phyloP scores from a whole-genome alignment of 2,329 filamentous ascomycete species.

The Malbranchea zuffiana region DNA sequence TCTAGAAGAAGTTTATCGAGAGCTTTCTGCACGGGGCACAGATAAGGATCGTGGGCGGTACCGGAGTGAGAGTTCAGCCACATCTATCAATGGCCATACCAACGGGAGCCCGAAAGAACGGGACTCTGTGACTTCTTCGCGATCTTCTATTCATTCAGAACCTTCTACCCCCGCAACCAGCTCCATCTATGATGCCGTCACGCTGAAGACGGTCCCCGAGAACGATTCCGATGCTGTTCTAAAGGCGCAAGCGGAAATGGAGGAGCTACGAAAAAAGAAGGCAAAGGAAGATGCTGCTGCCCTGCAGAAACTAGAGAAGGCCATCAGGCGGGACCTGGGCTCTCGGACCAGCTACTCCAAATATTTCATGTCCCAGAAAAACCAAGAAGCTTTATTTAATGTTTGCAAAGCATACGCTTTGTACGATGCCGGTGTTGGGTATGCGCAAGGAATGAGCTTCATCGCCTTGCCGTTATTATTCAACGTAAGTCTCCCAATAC shows the following conservation, averaged over 20 bases:
- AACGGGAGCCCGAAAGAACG: constrained; percentile 48
- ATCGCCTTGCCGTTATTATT: constrained; percentile 93
- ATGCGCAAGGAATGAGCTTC: constrained; percentile 98
- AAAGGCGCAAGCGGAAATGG: constrained; percentile 53
- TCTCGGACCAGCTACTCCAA: constrained; percentile 93
- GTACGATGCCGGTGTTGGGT: constrained; percentile 87
- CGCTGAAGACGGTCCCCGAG: constrained; percentile 49
- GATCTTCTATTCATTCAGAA: constrained; percentile 75
- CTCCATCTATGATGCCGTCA: constrained; percentile 44
- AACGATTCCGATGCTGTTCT: constrained; percentile 52
- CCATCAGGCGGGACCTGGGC: constrained; percentile 81
- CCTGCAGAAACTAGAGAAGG: constrained; percentile 76
- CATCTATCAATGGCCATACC: constrained; percentile 35
- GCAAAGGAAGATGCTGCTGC: constrained; percentile 64
- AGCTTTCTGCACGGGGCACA: constrained; percentile 67
- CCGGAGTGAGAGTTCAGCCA: constrained; percentile 27
- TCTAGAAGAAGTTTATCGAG: constrained; percentile 74
- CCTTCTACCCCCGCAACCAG: constrained; percentile 52
- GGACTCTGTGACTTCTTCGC: constrained; percentile 62
- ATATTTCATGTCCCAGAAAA: constrained; percentile 77
- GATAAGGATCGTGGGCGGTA: constrained; percentile 62
- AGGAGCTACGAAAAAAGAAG: constrained; percentile 63
- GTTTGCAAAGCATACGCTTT: constrained; percentile 96
- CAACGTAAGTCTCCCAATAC: constrained; percentile 50
- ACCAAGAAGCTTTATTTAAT: constrained; percentile 88